These are phyloP conservation scores for Trypanosoma theileri DNA, from an alignment of 208 protist genomes.

Conservation along the genomic window DNA sequence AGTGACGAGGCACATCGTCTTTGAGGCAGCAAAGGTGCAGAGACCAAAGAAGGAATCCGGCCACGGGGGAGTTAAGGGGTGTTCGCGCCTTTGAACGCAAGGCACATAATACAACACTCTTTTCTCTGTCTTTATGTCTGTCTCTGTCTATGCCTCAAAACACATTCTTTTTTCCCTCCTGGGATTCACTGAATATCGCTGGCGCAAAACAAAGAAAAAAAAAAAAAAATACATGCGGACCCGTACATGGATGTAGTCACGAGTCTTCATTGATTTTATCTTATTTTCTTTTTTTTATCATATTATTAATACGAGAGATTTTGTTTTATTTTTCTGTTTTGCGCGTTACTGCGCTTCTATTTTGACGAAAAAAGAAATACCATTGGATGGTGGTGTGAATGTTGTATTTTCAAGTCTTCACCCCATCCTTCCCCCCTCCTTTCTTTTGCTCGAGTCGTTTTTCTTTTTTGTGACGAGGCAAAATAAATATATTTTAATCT, in stretches of 20 bases:
- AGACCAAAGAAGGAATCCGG: constrained; percentile 20
- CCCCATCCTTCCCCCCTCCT: not conserved
- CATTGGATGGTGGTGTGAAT: no score
- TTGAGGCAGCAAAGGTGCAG: constrained; percentile 43
- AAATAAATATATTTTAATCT: not conserved
- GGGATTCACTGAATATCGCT: no score
- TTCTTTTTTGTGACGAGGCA: not conserved
- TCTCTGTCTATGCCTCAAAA: no score
- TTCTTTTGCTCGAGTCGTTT: constrained; percentile 6
- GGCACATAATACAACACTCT: no score
- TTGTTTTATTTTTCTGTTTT: constrained; percentile 8
- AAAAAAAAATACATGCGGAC: no score
- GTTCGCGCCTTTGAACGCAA: no score
- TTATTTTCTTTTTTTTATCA: constrained; percentile 1
- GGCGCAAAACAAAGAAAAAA: no score
- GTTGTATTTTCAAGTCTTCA: not conserved
- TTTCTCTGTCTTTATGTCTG: no score
- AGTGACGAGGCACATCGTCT: constrained; percentile 71
- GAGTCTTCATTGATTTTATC: no score
- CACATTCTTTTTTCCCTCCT: no score
- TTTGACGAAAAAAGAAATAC: not conserved
- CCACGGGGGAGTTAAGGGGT: not conserved
- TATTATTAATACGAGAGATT: not conserved
- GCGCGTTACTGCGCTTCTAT: not conserved
- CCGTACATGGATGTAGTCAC: no score